These are phyloP conservation scores for Phytophthora agathidicida DNA, from an alignment of 352 stramenopile species.

Conservation along the genomic window DNA sequence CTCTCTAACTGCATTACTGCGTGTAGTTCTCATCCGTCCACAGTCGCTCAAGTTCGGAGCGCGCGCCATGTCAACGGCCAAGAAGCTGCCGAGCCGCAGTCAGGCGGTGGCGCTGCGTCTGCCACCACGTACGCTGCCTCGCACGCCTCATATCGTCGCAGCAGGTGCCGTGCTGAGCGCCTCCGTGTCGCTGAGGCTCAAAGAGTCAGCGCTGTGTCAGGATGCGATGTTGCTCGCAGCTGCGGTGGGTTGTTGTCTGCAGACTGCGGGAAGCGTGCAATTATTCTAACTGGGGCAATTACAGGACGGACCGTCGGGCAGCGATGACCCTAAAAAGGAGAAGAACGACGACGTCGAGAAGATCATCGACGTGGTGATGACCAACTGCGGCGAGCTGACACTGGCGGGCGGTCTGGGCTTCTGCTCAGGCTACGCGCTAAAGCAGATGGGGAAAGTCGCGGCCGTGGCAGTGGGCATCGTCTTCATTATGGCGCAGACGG, in stretches of 20 bases:
- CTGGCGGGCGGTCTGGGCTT: constrained; percentile 76
- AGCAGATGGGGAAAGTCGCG: constrained; percentile 82
- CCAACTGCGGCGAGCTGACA: constrained; percentile 71
- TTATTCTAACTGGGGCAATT: not conserved
- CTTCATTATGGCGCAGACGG: constrained; percentile 82
- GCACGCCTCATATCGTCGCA: constrained; percentile 34
- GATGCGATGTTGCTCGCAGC: constrained; percentile 43
- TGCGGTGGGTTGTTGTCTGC: constrained; percentile 20
- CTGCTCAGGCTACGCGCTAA: constrained; percentile 86
- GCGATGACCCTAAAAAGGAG: constrained; percentile 41
- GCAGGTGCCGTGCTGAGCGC: constrained; percentile 57
- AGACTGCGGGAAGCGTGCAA: not conserved
- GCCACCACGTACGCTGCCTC: constrained; percentile 26
- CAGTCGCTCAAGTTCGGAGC: constrained; percentile 41
- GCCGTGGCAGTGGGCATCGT: constrained; percentile 75
- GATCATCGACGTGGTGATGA: constrained; percentile 69
- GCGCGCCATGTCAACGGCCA: constrained; percentile 32
- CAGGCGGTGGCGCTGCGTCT: constrained; percentile 35
- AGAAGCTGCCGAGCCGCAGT: constrained; percentile 38
- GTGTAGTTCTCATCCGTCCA: constrained; percentile 49
- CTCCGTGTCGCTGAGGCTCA: constrained; percentile 47
- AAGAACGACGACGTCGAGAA: constrained; percentile 59
- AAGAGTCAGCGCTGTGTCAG: constrained; percentile 55
- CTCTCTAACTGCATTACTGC: constrained; percentile 1
- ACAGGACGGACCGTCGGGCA: constrained; percentile 41